Evolutionary conservation across 2,329 filamentous ascomycete species (phyloP), one percentile per base, ranked within the genome.

Genomic region (Cladosporium phlei): DNA sequence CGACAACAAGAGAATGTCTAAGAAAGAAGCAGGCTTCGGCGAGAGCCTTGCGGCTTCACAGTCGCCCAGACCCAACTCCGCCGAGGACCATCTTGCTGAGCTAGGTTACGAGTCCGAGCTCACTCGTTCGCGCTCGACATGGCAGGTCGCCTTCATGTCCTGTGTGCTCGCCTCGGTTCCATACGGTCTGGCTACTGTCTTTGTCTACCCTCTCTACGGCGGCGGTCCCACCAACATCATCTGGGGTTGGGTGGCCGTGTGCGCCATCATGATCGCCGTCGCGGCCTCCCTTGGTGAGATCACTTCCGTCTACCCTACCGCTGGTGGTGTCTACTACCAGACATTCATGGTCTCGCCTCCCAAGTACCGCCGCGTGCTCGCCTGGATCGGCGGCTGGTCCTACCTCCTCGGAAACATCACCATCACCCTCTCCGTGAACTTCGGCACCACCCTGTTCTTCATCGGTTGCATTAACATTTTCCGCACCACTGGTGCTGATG

Each of bases 391-490:
- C 54, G 85, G 85, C 50, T 89, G 85, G 85, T 72, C 83, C 17
- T 89, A 86, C 61, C 77, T 87, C 14, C 80, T 88, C 42, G 86
- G 86, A 49, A 89, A 89, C 68, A 83, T 88, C 64, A 88, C 83
- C 55, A 90, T 90, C 56, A 88, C 85, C 0, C 72, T 88, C n/a
- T 78, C 84, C n/a, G 85, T 88, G 61, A 86, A 87, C 70, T 89
- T 88, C 58, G 86, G 84, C 59, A 76, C 75, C n/a, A 68, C 75
- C 3, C 64, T 74, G 12, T 78, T 79, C 63, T 62, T 78, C 40
- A 67, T 76, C 53, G 72, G 69, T 35, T 78, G 75, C 54, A 68
- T 79, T 60, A 77, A 79, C 55, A 70, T 45, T 32, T 45, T 45
- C 42, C 42, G 32, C 19, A 34, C 32, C 19, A 28, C 32, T 12